Evolutionary conservation across 1,284 basidiomycete species (phyloP).

Genomic region (Rhodotorula sp.): DNA sequence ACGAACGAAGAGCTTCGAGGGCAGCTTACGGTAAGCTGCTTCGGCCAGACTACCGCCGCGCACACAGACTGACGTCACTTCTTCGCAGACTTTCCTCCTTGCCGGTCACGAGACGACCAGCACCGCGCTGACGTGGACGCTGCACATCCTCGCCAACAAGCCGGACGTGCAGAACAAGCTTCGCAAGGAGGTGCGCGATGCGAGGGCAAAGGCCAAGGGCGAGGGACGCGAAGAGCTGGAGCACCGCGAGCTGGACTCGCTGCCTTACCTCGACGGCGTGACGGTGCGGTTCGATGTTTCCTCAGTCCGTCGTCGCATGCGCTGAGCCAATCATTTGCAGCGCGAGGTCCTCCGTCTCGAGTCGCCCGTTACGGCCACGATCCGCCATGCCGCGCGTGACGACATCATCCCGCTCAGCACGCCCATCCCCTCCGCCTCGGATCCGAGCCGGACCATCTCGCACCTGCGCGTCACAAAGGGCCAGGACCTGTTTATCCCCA

Average conservation of each 20-base stretch:
- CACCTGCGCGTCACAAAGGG: constrained; percentile 57
- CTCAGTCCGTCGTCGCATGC: not conserved
- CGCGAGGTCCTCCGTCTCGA: constrained; percentile 70
- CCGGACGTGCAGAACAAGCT: constrained; percentile 60
- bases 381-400: constrained; percentile 70
- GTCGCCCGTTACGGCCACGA: constrained; percentile 70
- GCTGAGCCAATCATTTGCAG: constrained; percentile 12
- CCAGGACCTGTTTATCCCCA: constrained; percentile 64
- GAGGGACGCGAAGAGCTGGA: constrained; percentile 46
- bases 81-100: constrained; percentile 40
- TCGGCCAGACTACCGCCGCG: not conserved
- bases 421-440: constrained; percentile 56
- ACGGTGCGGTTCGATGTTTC: constrained; percentile 50
- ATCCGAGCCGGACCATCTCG: constrained; percentile 42
- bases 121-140: constrained; percentile 69
- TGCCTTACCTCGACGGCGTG: constrained; percentile 76
- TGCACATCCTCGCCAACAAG: constrained; percentile 64
- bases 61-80: not conserved
- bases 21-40: constrained; percentile 28
- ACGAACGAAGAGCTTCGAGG: constrained; percentile 32
- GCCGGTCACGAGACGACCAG: constrained; percentile 76
- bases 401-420: constrained; percentile 70
- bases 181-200: constrained; percentile 59
- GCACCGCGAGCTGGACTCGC: constrained; percentile 60
- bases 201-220: constrained; percentile 45